Conservation (phyloP, 2,329 filamentous ascomycete species). For the Fusarium proliferatum region DNA sequence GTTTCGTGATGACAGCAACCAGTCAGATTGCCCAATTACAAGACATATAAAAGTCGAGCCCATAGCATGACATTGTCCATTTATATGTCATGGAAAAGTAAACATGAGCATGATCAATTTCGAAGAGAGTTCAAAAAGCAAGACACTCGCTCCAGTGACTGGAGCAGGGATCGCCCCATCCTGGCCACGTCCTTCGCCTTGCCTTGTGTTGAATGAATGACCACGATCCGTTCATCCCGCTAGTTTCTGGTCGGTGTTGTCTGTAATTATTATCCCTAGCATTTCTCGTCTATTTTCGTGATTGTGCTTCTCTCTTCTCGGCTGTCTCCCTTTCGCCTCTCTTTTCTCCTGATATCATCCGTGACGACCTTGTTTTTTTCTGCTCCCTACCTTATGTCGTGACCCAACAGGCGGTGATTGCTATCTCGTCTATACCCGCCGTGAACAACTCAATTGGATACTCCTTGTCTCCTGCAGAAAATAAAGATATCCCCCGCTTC, state of each 20-base stretch:
- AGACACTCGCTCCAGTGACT: not conserved
- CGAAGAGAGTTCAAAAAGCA: constrained; percentile 1
- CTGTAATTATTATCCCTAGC: constrained; percentile 9
- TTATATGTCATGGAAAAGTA: not conserved
- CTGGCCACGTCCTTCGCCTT: constrained; percentile 5
- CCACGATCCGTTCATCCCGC: constrained; percentile 35
- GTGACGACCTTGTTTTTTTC: constrained; percentile 15
- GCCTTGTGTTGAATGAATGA: constrained; percentile 10
- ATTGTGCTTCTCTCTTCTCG: constrained; percentile 17
- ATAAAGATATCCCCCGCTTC: constrained; percentile 16
- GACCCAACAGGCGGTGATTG: constrained; percentile 7
- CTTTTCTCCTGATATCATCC: constrained; percentile 13
- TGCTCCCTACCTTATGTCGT: not conserved
- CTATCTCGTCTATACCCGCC: constrained; percentile 1
- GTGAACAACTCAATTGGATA: not conserved
- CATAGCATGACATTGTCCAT: constrained; percentile 14
- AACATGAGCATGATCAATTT: constrained; percentile 5
- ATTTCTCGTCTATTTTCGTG: constrained; percentile 29
- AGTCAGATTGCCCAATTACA: constrained; percentile 30
- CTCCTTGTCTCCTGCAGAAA: constrained; percentile 13
- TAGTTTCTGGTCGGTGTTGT: constrained; percentile 12
- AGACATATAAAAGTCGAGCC: constrained; percentile 9
- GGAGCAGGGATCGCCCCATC: constrained; percentile 24
- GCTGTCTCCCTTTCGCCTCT: constrained; percentile 7
- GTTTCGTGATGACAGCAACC: constrained; percentile 12